These are phyloP conservation scores for Gymnopilus junonius DNA, from an alignment of 768 basidiomycete species.

Conservation along the genomic window DNA sequence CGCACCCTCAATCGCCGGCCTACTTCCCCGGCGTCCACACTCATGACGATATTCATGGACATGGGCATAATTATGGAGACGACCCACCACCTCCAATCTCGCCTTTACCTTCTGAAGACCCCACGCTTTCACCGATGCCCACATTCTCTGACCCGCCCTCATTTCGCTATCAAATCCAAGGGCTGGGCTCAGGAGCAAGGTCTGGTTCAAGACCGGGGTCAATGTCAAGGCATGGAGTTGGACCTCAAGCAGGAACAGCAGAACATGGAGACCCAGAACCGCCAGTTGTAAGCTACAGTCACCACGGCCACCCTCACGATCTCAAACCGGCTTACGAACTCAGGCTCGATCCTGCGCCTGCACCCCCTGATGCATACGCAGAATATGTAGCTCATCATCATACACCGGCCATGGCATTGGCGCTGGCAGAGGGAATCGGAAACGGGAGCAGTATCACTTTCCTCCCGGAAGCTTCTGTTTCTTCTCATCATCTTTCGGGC, in stretches of 20 bases:
- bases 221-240: background rate
- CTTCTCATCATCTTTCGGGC: background rate
- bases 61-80: background rate
- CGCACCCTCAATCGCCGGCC: background rate
- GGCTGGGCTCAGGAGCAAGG: too few relatives aligned
- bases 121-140: too few relatives aligned
- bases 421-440: background rate
- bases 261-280: too few relatives aligned
- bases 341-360: background rate
- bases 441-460: constrained; percentile 6
- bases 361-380: background rate
- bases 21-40: too few relatives aligned
- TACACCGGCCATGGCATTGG: background rate
- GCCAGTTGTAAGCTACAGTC: too few relatives aligned
- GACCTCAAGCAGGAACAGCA: too few relatives aligned
- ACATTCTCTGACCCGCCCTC: too few relatives aligned
- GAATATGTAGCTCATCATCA: background rate
- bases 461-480: constrained; percentile 3
- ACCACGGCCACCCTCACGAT: too few relatives aligned
- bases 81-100: background rate
- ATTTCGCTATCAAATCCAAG: too few relatives aligned
- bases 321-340: background rate
- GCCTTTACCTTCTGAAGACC: background rate
- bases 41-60: background rate
- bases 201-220: background rate